These are phyloP conservation scores for Solanum sitiens DNA, from an alignment of 257 asterid genomes.

Conservation along the genomic window DNA sequence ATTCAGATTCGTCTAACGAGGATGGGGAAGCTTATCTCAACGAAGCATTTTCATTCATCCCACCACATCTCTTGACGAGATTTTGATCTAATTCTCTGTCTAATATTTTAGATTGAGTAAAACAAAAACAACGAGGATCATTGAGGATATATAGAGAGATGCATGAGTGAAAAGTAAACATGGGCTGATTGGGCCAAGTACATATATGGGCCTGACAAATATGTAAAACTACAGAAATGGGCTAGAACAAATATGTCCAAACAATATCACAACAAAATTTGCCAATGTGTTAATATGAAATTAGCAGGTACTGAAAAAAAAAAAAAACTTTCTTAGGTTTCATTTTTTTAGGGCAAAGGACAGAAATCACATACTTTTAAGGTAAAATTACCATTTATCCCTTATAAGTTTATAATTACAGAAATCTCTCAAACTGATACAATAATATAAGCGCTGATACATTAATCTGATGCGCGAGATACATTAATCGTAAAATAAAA, in stretches of 20 bases:
- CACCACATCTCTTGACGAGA: neutral
- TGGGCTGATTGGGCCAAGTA: neutral
- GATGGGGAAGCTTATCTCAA: rapidly evolving
- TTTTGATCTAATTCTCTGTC: neutral
- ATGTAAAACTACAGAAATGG: neutral
- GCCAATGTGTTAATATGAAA: neutral
- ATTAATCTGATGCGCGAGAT: no score
- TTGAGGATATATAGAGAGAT: neutral
- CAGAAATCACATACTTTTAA: no score
- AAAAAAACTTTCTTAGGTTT: neutral
- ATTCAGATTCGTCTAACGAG: neutral
- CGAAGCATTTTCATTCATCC: neutral
- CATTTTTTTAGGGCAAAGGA: neutral
- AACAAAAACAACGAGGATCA: neutral
- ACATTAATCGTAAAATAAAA: no score
- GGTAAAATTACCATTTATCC: no score
- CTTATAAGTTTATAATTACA: no score
- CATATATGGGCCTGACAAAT: neutral
- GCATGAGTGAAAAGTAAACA: neutral
- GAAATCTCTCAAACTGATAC: no score
- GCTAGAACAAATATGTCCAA: neutral
- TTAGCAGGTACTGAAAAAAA: neutral
- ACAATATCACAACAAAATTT: neutral
- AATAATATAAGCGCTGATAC: no score
- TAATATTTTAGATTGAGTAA: neutral